These are phyloP conservation scores for Blastomyces parvus DNA, from an alignment of 2,329 filamentous ascomycete species.

Conservation along the genomic window DNA sequence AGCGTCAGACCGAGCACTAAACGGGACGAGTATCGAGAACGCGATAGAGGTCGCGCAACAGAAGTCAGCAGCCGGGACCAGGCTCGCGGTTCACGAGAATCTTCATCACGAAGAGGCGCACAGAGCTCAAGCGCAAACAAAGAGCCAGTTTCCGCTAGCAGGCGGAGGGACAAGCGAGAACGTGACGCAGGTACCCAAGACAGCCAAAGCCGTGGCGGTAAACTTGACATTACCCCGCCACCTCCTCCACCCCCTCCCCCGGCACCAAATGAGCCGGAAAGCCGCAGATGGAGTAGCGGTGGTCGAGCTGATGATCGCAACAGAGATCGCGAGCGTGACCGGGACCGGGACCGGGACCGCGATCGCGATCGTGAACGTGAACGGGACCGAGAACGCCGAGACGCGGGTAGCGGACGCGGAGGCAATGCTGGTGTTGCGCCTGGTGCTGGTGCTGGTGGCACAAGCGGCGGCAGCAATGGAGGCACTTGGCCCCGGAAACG, in stretches of 20 bases:
- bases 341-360: slow-evolving; percentile 8
- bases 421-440: slow-evolving; percentile 8
- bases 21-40: slow-evolving; percentile 30
- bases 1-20: slow-evolving; percentile 21
- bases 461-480: not conserved
- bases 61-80: slow-evolving; percentile 7
- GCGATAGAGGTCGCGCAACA: slow-evolving; percentile 13
- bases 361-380: slow-evolving; percentile 10
- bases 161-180: slow-evolving; percentile 12
- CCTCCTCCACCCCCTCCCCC: slow-evolving; percentile 10
- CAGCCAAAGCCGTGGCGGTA: slow-evolving; percentile 1
- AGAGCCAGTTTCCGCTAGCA: slow-evolving; percentile 4
- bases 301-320: slow-evolving; percentile 8
- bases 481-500: slow-evolving; percentile 17
- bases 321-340: slow-evolving; percentile 11
- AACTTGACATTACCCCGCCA: not conserved
- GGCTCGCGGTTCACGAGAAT: slow-evolving; percentile 11
- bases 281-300: slow-evolving; percentile 13
- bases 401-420: slow-evolving; percentile 8
- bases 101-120: slow-evolving; percentile 9
- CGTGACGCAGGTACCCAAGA: slow-evolving; percentile 7
- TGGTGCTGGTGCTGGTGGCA: not conserved
- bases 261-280: not conserved
- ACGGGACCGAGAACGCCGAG: slow-evolving; percentile 11
- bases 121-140: slow-evolving; percentile 7